phyloP scores from a whole-genome alignment of 2,329 filamentous ascomycete genomes.

The Curvularia lunata region DNA sequence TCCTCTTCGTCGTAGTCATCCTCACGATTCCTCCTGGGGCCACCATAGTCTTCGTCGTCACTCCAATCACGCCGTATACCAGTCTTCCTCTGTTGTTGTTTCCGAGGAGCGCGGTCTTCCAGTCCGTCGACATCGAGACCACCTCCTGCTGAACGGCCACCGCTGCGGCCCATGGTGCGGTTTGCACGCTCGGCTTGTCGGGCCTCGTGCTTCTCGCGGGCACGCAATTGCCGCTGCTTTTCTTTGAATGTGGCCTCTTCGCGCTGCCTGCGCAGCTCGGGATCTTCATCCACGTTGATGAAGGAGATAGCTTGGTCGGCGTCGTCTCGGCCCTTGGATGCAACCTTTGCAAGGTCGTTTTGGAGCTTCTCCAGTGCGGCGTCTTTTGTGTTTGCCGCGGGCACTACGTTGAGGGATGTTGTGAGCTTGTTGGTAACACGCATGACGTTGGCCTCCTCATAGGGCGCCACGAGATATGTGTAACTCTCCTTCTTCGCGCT shows the following conservation, averaged over 20 bases:
- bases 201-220: slow-evolving; percentile 70
- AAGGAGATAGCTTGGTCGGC: slow-evolving; percentile 66
- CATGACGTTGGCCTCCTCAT: slow-evolving; percentile 70
- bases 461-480: slow-evolving; percentile 76
- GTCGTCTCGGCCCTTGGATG: slow-evolving; percentile 54
- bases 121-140: slow-evolving; percentile 64
- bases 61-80: slow-evolving; percentile 60
- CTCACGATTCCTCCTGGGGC: slow-evolving; percentile 64
- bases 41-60: slow-evolving; percentile 79
- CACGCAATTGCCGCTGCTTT: slow-evolving; percentile 66
- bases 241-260: slow-evolving; percentile 79
- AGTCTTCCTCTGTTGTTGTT: slow-evolving; percentile 43
- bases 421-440: slow-evolving; percentile 78
- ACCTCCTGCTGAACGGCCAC: slow-evolving; percentile 62
- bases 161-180: slow-evolving; percentile 57
- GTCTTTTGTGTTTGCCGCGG: slow-evolving; percentile 71
- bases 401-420: slow-evolving; percentile 72
- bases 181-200: slow-evolving; percentile 66
- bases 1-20: slow-evolving; percentile 83
- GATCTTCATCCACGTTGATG: slow-evolving; percentile 73
- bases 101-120: slow-evolving; percentile 59
- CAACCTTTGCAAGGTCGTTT: slow-evolving; percentile 69
- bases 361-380: slow-evolving; percentile 73
- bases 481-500: slow-evolving; percentile 68
- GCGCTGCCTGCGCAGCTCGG: slow-evolving; percentile 74